Percentiles rank a stretch among this genome's conserved stretches.
Conservation (phyloP, 148 eudicot species). For the Simmondsia chinensis region DNA sequence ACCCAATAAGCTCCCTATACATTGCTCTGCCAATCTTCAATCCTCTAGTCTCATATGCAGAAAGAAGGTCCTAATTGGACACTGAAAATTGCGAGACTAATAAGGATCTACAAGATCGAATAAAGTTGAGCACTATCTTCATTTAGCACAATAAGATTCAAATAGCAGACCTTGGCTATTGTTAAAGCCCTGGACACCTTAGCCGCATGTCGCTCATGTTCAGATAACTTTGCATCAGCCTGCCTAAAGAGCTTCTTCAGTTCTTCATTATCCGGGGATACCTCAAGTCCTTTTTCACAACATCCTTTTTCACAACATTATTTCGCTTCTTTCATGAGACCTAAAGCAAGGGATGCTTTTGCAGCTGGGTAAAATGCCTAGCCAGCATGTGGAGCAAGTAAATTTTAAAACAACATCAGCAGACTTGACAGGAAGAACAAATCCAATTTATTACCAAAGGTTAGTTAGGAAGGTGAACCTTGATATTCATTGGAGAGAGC, state of each 20-base stretch:
- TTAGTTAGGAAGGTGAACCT: conserved; percentile 37
- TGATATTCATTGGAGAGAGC: conserved; percentile 58
- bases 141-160: neutral
- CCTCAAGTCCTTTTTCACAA: conserved; percentile 71
- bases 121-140: neutral
- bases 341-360: conserved; percentile 66
- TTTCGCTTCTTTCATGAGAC: conserved; percentile 59
- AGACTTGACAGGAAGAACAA: neutral
- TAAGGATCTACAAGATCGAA: conserved; percentile 5
- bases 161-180: conserved; percentile 51
- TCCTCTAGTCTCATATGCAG: conserved; percentile 62
- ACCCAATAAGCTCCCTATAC: conserved; percentile 74
- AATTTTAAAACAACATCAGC: conserved; percentile 6
- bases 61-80: conserved; percentile 45
- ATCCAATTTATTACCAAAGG: neutral
- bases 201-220: conserved; percentile 50
- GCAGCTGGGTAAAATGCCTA: conserved; percentile 89
- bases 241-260: conserved; percentile 55
- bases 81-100: conserved; percentile 6
- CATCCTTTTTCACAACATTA: conserved; percentile 52
- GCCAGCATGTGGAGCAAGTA: too few species aligned
- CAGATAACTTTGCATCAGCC: conserved; percentile 35
- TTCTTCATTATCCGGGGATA: conserved; percentile 65
- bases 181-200: conserved; percentile 55
- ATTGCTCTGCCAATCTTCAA: conserved; percentile 64